Percentiles rank a stretch among this genome's conserved stretches.
phyloP scores from a whole-genome alignment of 768 basidiomycete species.

The Peribolospora baueri region DNA sequence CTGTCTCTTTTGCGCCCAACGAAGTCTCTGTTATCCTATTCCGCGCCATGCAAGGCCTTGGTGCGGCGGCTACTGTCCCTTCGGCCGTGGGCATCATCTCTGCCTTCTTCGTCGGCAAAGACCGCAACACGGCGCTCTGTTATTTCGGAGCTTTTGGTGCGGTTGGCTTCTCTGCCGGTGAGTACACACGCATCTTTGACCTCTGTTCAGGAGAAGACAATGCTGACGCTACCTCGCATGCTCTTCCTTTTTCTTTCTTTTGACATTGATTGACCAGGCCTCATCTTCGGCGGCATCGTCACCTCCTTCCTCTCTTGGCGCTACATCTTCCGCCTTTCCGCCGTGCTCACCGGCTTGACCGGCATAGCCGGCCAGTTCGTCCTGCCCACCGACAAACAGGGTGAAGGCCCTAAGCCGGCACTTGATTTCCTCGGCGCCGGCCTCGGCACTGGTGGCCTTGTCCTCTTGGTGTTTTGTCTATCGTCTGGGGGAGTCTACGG shows the following conservation, averaged over 20 bases:
- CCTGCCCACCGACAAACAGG: slow-evolving; percentile 1
- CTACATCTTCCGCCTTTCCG: not conserved
- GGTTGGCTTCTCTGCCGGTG: not conserved
- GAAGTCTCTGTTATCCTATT: not conserved
- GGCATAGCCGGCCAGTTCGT: not conserved
- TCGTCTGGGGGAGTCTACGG: slow-evolving; percentile 2
- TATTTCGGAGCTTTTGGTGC: slow-evolving; percentile 7
- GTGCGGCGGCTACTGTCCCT: slow-evolving; percentile 7
- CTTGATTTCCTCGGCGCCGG: slow-evolving; percentile 9
- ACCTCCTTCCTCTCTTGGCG: slow-evolving; percentile 4
- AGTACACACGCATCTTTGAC: not conserved
- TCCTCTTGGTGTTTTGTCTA: slow-evolving; percentile 7
- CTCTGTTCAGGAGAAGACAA: not conserved
- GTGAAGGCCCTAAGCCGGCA: not conserved
- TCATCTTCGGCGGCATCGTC: not conserved
- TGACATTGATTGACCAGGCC: not conserved
- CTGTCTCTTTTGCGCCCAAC: not conserved
- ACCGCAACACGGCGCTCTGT: slow-evolving; percentile 3
- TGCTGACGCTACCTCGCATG: not conserved
- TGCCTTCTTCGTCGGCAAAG: slow-evolving; percentile 4
- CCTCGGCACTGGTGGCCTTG: slow-evolving; percentile 4
- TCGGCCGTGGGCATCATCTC: slow-evolving; percentile 7
- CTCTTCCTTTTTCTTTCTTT: not conserved
- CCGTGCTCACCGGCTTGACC: not conserved
- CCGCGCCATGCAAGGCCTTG: slow-evolving; percentile 6